Evolutionary conservation across 331 rosid species (phyloP).

Genomic region (Saraca asoca): DNA sequence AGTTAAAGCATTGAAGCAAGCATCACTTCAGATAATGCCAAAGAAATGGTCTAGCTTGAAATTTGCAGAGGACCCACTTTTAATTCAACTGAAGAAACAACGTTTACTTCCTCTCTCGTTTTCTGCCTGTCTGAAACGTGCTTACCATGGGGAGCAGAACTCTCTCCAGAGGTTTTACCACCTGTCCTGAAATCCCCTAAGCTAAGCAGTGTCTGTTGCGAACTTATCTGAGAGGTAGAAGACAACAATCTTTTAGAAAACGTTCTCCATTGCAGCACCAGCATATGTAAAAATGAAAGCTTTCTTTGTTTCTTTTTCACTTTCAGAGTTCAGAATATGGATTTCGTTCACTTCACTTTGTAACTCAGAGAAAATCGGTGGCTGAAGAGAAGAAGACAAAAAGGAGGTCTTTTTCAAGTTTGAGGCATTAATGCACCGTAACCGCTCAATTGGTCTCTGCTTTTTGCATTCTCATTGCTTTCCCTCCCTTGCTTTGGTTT

Average conservation of each 20-base stretch:
- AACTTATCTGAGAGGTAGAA: constrained; percentile 26
- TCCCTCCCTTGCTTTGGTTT: no score
- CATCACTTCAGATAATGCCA: no score
- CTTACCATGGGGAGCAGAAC: constrained; percentile 48
- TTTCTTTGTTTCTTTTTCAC: neutral
- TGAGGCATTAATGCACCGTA: constrained; percentile 3
- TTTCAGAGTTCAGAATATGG: neutral
- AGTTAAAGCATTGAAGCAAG: no score
- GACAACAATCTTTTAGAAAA: no score
- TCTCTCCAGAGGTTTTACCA: constrained; percentile 42
- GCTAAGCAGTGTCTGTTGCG: constrained; percentile 34
- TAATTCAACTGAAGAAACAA: neutral
- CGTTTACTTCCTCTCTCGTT: neutral
- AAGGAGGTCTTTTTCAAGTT: neutral
- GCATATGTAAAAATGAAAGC: neutral
- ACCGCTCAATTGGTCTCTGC: no score
- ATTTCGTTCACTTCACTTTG: constrained; percentile 15
- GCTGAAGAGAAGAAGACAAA: neutral
- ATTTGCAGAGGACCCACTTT: neutral
- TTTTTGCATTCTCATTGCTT: no score
- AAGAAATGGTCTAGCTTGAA: neutral
- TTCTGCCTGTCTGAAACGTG: constrained; percentile 17
- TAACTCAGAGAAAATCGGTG: no score
- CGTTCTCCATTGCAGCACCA: no score
- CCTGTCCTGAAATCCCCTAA: constrained; percentile 35